Conservation (phyloP, 192 early-diverging fungal genomes). For the Lobosporangium transversale region DNA sequence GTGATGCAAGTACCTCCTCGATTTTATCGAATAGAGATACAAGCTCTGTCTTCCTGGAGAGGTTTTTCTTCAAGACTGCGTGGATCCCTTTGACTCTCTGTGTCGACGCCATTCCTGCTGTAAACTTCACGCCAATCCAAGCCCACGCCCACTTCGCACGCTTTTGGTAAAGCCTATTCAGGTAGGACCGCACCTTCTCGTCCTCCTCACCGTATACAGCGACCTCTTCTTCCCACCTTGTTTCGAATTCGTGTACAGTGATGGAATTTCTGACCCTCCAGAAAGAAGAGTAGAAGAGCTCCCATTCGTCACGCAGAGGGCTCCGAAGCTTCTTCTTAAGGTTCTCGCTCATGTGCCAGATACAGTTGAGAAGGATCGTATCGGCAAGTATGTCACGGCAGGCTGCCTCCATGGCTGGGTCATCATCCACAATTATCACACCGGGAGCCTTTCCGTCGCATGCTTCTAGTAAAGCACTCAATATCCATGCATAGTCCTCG, state of each 20-base stretch:
- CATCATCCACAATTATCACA: not conserved
- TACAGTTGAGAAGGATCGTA: too few species aligned
- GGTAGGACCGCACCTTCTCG: not conserved
- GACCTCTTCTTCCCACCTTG: not conserved
- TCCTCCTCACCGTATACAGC: not conserved
- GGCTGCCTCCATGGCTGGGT: slow-evolving; percentile 1
- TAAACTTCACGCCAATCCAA: slow-evolving; percentile 8
- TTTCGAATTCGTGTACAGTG: not conserved
- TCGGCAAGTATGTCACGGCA: too few species aligned
- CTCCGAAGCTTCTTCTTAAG: not conserved
- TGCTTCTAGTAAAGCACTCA: not conserved
- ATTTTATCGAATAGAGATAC: not conserved
- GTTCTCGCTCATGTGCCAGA: too few species aligned
- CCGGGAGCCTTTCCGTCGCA: not conserved
- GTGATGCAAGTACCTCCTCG: not conserved
- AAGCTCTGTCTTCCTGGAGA: not conserved
- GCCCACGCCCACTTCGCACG: not conserved
- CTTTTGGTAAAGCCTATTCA: not conserved
- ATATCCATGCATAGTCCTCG: not conserved
- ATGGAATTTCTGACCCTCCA: not conserved
- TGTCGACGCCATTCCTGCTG: slow-evolving; percentile 10
- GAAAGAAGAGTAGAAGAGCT: not conserved
- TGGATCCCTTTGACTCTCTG: not conserved
- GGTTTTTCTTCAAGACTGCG: slow-evolving; percentile 1
- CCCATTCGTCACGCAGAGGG: not conserved